Evolutionary conservation across 2,329 filamentous ascomycete species (phyloP), one percentile per base, ranked within the genome.

Genomic region (Epichloe baconii): DNA sequence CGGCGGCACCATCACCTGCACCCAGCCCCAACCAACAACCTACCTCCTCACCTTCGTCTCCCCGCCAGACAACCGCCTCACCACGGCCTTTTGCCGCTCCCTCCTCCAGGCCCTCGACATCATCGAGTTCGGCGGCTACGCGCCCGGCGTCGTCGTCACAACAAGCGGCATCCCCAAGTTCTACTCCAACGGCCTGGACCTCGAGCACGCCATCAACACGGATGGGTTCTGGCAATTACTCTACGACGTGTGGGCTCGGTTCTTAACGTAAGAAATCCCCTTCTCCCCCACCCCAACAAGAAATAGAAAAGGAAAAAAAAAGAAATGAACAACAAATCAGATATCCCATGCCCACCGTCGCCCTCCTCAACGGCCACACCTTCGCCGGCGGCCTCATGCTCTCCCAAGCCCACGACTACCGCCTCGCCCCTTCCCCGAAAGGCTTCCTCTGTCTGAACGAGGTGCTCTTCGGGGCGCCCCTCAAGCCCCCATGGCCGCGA

Each of bases 361-460:
- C 86, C n/a, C 72, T 89, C 8, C 62, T 91, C 50, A 88, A 88
- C 59, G 87, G 87, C 21, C 88, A 94, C 66, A 80, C 83, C 50
- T 93, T 89, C 64, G 88, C 87, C 5, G 87, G 80, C 44, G 87
- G 85, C n/a, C 72, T 90, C 54, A 54, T 54, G 82, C 71, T 85
- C 10, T 79, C 85, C 54, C 86, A 88, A 78, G 80, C 86, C 68
- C 86, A 91, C 68, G 87, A 93, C 69, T 93, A 93, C 70, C 79
- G 88, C 31, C 74, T 93, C 57, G 85, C 87, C 71, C 85, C 85
- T 61, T 77, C 83, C 0, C 62, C 73, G 2, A 73, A 77, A 19
- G 88, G 87, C n/a, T 90, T 80, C 67, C 66, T 86, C 40, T 91
- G 87, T 67, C 70, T 93, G 57, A 91, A 91, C 66, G 87, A 93